Evolutionary conservation across 148 eudicot species (phyloP).

Genomic region (Vaccinium darrowii): DNA sequence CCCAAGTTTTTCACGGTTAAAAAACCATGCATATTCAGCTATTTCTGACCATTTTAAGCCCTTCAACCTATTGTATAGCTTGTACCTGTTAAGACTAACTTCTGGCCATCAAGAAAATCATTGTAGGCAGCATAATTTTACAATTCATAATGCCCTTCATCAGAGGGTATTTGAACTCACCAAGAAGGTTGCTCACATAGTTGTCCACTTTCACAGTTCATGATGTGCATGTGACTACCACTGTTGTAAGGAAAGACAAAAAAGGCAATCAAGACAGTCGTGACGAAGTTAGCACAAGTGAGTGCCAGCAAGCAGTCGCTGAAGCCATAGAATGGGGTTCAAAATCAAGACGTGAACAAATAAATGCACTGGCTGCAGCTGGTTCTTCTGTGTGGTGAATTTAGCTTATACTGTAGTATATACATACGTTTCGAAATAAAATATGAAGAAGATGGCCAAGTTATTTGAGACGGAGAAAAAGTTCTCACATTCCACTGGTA

Average conservation of each 20-base stretch:
- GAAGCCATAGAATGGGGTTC: constrained; percentile 86
- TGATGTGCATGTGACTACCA: no score
- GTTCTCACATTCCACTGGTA: no score
- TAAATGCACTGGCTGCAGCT: constrained; percentile 20
- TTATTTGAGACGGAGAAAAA: no score
- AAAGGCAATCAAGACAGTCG: not conserved
- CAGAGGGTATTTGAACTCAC: no score
- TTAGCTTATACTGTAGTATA: no score
- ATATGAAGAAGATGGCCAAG: no score
- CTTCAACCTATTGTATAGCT: not conserved
- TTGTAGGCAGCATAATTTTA: no score
- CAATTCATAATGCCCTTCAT: no score
- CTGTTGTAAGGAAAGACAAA: no score
- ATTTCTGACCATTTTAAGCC: not conserved
- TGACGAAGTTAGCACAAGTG: constrained; percentile 26
- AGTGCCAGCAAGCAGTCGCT: constrained; percentile 61
- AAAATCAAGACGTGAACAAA: constrained; percentile 27
- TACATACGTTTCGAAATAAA: not conserved
- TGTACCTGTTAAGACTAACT: not conserved
- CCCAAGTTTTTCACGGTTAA: not conserved
- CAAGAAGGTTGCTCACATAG: no score
- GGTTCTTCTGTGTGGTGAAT: not conserved
- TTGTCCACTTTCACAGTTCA: no score
- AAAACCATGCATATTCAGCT: not conserved
- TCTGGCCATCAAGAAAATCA: no score